These are phyloP conservation scores for Brassica rapa DNA, from an alignment of 345 rosid species.

Conservation along the genomic window DNA sequence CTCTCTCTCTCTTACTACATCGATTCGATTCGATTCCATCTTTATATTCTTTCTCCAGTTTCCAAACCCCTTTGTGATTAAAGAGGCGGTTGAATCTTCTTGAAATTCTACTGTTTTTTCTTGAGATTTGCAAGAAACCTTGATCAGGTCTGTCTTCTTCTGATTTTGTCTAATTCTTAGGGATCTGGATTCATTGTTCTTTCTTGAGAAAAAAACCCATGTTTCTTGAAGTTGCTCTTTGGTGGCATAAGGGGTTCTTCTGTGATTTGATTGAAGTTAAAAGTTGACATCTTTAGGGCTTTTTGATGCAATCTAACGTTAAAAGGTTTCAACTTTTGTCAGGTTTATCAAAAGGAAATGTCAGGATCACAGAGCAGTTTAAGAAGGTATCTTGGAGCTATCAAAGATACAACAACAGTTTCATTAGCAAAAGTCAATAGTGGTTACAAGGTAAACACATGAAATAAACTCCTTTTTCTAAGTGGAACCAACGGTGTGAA, in stretches of 20 bases:
- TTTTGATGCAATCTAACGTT: not conserved
- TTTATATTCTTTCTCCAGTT: not conserved
- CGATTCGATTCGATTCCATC: slow-evolving; percentile 10
- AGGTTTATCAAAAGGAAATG: slow-evolving; percentile 50
- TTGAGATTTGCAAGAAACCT: slow-evolving; percentile 28
- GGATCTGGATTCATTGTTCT: slow-evolving; percentile 15
- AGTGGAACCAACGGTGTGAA: not conserved
- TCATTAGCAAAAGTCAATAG: slow-evolving; percentile 98
- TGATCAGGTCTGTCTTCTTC: slow-evolving; percentile 22
- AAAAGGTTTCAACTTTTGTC: not conserved
- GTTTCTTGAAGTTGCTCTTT: not conserved
- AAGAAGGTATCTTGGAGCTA: slow-evolving; percentile 92
- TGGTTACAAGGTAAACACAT: slow-evolving; percentile 72
- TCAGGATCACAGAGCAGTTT: slow-evolving; percentile 85
- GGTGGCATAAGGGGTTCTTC: slow-evolving; percentile 16
- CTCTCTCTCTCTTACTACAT: not conserved
- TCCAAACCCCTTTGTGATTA: not conserved
- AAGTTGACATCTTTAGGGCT: slow-evolving; percentile 10
- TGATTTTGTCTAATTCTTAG: not conserved
- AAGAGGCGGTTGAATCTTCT: slow-evolving; percentile 4
- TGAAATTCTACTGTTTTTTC: not conserved
- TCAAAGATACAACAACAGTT: slow-evolving; percentile 96
- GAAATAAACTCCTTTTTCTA: not conserved
- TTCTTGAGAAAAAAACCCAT: not conserved
- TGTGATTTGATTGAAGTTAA: slow-evolving; percentile 18